phyloP scores from a whole-genome alignment of 352 stramenopile species.

The Aphanomyces cochlioides region DNA sequence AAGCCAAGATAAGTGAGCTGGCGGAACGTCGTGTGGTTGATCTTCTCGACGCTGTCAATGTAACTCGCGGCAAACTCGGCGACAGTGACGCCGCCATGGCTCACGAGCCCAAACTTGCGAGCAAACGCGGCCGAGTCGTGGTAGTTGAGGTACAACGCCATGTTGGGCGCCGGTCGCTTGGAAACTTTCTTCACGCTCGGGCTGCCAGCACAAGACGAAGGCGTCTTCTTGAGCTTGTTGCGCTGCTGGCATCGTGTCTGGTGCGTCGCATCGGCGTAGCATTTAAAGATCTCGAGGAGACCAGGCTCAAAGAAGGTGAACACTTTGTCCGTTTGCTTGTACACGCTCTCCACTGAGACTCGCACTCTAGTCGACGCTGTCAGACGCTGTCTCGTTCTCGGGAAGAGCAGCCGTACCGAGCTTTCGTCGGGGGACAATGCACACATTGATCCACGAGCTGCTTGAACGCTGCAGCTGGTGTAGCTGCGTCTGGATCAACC shows the following conservation, averaged over 20 bases:
- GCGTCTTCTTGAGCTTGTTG: slow-evolving; percentile 4
- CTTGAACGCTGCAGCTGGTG: slow-evolving; percentile 18
- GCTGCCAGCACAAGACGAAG: slow-evolving; percentile 22
- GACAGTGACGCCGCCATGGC: slow-evolving; percentile 65
- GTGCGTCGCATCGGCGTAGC: slow-evolving; percentile 4
- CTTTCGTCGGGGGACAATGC: slow-evolving; percentile 49
- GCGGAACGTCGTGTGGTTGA: slow-evolving; percentile 55
- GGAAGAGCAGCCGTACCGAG: slow-evolving; percentile 34
- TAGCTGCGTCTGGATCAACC: slow-evolving; percentile 1
- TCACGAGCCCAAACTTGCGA: slow-evolving; percentile 72
- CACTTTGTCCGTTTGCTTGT: slow-evolving; percentile 10
- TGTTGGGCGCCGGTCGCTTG: slow-evolving; percentile 38
- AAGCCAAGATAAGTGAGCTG: slow-evolving; percentile 56
- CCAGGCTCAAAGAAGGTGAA: slow-evolving; percentile 27
- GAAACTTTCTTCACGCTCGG: slow-evolving; percentile 68
- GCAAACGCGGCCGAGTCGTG: slow-evolving; percentile 60
- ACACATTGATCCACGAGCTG: slow-evolving; percentile 33
- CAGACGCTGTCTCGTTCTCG: too few species aligned
- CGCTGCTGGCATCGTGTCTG: not conserved
- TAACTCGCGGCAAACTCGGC: slow-evolving; percentile 73
- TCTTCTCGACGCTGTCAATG: slow-evolving; percentile 66
- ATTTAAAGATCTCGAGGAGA: slow-evolving; percentile 36
- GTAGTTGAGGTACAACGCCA: slow-evolving; percentile 53
- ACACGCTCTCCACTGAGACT: not conserved
- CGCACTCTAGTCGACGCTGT: not conserved